Evolutionary conservation across 1,284 basidiomycete genomes (phyloP).

Genomic region (Earliella scabrosa): DNA sequence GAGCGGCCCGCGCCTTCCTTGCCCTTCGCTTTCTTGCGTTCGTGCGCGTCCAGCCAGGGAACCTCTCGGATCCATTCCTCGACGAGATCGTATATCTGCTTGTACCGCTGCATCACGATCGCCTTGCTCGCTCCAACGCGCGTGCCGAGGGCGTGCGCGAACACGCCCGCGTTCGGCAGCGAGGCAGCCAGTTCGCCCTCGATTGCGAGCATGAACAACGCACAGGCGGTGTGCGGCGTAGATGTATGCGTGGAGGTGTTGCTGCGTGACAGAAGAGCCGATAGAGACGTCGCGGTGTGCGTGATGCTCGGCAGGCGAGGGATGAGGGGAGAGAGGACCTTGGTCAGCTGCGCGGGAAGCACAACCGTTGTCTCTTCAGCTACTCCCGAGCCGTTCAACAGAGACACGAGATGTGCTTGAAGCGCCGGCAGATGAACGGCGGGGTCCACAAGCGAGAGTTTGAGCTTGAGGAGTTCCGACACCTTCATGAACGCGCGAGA

Average conservation of each 20-base stretch:
- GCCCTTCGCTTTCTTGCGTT: conserved; percentile 36
- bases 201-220: conserved; percentile 69
- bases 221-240: conserved; percentile 62
- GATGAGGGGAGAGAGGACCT: conserved; percentile 44
- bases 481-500: conserved; percentile 60
- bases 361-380: conserved; percentile 17
- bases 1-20: conserved; percentile 46
- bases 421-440: conserved; percentile 48
- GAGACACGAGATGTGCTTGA: conserved; percentile 49
- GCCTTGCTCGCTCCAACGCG: conserved; percentile 53
- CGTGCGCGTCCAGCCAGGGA: conserved; percentile 62
- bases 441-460: conserved; percentile 49
- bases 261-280: conserved; percentile 51
- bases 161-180: conserved; percentile 54
- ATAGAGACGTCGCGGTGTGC: conserved; percentile 59
- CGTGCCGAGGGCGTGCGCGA: conserved; percentile 58
- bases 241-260: conserved; percentile 42
- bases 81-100: conserved; percentile 60
- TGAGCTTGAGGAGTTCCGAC: conserved; percentile 49
- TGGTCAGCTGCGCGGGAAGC: conserved; percentile 43
- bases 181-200: conserved; percentile 65
- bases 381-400: conserved; percentile 30
- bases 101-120: conserved; percentile 70
- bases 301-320: conserved; percentile 47
- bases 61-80: conserved; percentile 63